Base-by-base conservation (phyloP, 2,329 filamentous ascomycete species). In the Alternaria brassicae region DNA sequence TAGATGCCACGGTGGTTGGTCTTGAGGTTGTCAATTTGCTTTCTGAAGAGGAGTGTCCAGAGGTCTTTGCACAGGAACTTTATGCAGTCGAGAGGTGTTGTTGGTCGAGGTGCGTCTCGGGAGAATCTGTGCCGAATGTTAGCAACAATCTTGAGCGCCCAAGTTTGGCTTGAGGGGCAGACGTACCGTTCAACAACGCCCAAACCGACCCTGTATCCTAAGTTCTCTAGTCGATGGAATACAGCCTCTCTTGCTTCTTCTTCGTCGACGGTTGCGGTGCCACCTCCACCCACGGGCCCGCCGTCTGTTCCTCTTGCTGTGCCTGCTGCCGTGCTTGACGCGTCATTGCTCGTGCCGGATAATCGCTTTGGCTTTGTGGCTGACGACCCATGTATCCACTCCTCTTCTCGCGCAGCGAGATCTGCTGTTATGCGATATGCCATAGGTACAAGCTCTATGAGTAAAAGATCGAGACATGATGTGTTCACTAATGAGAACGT, bases 41-140 rank as follows among this genome's bases (percentile, higher is more conserved):
- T 99, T 76, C 91, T 86, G 79, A 97, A 99, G 15, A 97, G 87
- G 19, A 98, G 84, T 32, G 88, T 93, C 95, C 95, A 99, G 42
- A 99, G 84, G 78, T 99, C 95, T 82, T 99, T 99, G 86, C 95
- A 99, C 49, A 99, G 84, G 74, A 99, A 98, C 78, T 99, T 99
- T 77, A 99, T 99, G 49, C 93, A 91, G 75, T 98, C 95, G 40
- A 99, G 87, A 4, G 93, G 93, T 70, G 97, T 93, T 62, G 90
- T 91, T 75, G 97, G 96, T 48, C 93, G 91, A 39, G 94, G 92
- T 51, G 92, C 86, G 76, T 96, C 91, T 73, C 87, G 85, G 9
- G 91, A 92, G 82, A 95, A 93, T 53, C 91, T 93, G 17, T 13
- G 42, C 5, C 13, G n/a, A 23, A 36, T 30, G 36, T 59, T 21